Percentiles rank a stretch among this genome's conserved stretches.
Evolutionary conservation across 345 rosid genomes (phyloP).

Genomic region (Lepidium africanum): DNA sequence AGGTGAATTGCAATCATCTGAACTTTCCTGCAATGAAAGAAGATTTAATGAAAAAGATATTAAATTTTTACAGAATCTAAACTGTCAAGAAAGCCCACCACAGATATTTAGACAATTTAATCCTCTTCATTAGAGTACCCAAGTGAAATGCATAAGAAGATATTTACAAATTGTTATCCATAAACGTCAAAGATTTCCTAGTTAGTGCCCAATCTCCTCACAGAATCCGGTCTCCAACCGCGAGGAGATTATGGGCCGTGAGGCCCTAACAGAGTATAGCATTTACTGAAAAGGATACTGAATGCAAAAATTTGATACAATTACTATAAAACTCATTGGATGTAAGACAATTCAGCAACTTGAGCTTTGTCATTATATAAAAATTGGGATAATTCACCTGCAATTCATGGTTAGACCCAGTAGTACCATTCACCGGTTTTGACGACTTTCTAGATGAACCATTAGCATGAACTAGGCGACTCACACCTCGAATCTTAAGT

Average conservation of each 20-base stretch:
- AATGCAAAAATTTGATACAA: slow-evolving; percentile 1
- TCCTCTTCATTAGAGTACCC: not conserved
- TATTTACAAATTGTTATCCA: not conserved
- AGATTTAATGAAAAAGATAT: slow-evolving; percentile 19
- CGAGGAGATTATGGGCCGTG: slow-evolving; percentile 11
- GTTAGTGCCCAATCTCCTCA: not conserved
- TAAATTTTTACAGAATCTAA: slow-evolving; percentile 15
- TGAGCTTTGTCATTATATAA: not conserved
- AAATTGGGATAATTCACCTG: slow-evolving; percentile 37
- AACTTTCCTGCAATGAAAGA: slow-evolving; percentile 43
- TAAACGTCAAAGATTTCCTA: slow-evolving; percentile 6
- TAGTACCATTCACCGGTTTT: slow-evolving; percentile 29
- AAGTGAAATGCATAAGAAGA: not conserved
- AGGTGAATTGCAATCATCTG: slow-evolving; percentile 39
- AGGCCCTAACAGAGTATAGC: not conserved
- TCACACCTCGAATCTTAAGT: slow-evolving; percentile 52
- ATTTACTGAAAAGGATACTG: not conserved
- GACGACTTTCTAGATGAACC: slow-evolving; percentile 38
- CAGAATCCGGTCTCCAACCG: not conserved
- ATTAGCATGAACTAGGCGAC: slow-evolving; percentile 49
- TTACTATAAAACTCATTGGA: not conserved
- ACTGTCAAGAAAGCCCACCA: slow-evolving; percentile 2
- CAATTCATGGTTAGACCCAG: slow-evolving; percentile 30
- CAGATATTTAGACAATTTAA: slow-evolving; percentile 11
- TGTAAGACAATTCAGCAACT: not conserved